These are phyloP conservation scores for Emergomyces pasteurianus DNA, from an alignment of 2,329 filamentous ascomycete species.

Conservation along the genomic window DNA sequence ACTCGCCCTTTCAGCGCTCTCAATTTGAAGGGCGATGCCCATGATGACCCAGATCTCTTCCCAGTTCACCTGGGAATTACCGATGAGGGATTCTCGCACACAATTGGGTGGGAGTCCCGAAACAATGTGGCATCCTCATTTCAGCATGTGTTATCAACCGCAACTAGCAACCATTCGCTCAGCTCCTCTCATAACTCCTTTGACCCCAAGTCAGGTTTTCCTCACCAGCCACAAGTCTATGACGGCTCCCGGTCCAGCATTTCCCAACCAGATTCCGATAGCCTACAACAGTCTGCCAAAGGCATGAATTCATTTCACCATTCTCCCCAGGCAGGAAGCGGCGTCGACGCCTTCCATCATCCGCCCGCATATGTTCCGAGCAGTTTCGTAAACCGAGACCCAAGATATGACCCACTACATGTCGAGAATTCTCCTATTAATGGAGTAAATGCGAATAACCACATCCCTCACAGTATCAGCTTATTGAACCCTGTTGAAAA, in stretches of 20 bases:
- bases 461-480: conserved; percentile 5
- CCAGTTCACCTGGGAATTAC: conserved; percentile 28
- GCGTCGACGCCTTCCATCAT: conserved; percentile 61
- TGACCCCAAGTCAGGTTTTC: conserved; percentile 10
- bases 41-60: conserved; percentile 35
- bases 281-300: conserved; percentile 30
- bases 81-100: conserved; percentile 18
- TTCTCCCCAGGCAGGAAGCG: conserved; percentile 49
- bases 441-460: conserved; percentile 37
- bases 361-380: conserved; percentile 56
- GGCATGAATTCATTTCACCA: conserved; percentile 58
- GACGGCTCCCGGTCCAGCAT: conserved; percentile 14
- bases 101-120: conserved; percentile 19
- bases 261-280: conserved; percentile 13
- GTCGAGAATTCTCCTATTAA: conserved; percentile 54
- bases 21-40: conserved; percentile 31
- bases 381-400: conserved; percentile 68
- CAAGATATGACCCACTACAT: conserved; percentile 67
- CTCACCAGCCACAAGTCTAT: conserved; percentile 13
- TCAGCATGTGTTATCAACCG: conserved; percentile 25
- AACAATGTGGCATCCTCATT: conserved; percentile 24
- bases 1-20: conserved; percentile 31
- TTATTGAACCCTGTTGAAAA: conserved; percentile 12
- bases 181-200: conserved; percentile 22
- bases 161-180: conserved; percentile 28